These are phyloP conservation scores for Kazachstania sp. DNA, from an alignment of 1,139 yeast genomes.

Conservation along the genomic window DNA sequence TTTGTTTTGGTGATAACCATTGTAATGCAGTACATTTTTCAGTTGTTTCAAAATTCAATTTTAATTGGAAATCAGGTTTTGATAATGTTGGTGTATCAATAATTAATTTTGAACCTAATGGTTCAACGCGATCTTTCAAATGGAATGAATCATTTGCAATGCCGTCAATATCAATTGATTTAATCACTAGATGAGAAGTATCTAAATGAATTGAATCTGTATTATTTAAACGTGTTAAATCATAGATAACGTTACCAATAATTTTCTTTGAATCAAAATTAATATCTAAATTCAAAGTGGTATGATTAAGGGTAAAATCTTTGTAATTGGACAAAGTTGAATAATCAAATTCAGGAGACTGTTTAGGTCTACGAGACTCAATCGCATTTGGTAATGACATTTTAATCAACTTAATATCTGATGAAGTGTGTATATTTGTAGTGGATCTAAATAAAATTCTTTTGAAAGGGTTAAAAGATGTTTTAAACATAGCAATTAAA, in stretches of 20 bases:
- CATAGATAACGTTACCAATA: conserved; percentile 47
- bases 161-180: conserved; percentile 41
- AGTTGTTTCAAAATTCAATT: conserved; percentile 58
- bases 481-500: not conserved
- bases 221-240: conserved; percentile 19
- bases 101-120: conserved; percentile 58
- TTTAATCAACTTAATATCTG: not conserved
- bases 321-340: conserved; percentile 69
- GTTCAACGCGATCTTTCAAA: conserved; percentile 44
- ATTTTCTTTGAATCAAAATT: conserved; percentile 47
- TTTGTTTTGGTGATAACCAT: conserved; percentile 68
- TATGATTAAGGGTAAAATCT: conserved; percentile 41
- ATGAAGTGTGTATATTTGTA: not conserved
- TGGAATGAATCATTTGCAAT: conserved; percentile 28
- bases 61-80: conserved; percentile 32
- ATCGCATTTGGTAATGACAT: conserved; percentile 14
- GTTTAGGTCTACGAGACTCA: conserved; percentile 33
- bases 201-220: conserved; percentile 46
- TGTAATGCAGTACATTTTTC: conserved; percentile 74
- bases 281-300: conserved; percentile 47
- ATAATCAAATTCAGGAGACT: conserved; percentile 57
- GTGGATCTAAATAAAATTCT: not conserved
- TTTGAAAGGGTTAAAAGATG: not conserved
- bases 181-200: conserved; percentile 53
- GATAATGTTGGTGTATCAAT: conserved; percentile 26